phyloP scores from a whole-genome alignment of 2,329 filamentous ascomycete genomes.

The Xylariaceae sp. region DNA sequence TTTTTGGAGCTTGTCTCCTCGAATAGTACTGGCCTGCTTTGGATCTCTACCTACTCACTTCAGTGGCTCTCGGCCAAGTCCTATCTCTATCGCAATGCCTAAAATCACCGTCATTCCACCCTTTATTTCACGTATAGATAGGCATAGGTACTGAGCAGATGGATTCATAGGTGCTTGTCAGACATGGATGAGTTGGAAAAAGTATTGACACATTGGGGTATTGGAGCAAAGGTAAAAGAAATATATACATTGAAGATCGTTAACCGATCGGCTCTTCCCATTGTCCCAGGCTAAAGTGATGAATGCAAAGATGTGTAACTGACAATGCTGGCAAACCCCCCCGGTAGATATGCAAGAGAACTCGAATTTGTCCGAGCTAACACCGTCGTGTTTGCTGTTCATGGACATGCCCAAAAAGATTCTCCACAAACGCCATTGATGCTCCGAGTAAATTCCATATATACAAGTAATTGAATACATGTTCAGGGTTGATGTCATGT shows the following conservation, averaged over 20 bases:
- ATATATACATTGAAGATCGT: slow-evolving; percentile 12
- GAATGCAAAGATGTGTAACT: slow-evolving; percentile 13
- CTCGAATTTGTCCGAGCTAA: slow-evolving; percentile 19
- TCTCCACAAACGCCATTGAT: slow-evolving; percentile 21
- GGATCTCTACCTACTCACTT: too few species aligned
- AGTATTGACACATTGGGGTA: slow-evolving; percentile 8
- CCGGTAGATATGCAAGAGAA: slow-evolving; percentile 24
- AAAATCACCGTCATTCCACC: too few species aligned
- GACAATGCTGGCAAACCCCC: slow-evolving; percentile 21
- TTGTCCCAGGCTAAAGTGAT: slow-evolving; percentile 25
- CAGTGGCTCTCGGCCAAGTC: too few species aligned
- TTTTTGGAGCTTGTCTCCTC: too few species aligned
- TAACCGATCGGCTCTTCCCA: slow-evolving; percentile 12
- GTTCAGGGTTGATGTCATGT: neutral
- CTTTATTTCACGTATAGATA: neutral
- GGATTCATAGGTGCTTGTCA: too few species aligned
- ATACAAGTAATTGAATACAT: slow-evolving; percentile 18
- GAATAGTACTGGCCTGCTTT: too few species aligned
- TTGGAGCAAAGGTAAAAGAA: slow-evolving; percentile 12
- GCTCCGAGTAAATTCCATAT: slow-evolving; percentile 24
- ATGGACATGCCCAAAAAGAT: slow-evolving; percentile 12
- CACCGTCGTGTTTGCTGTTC: slow-evolving; percentile 16
- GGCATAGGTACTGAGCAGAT: too few species aligned
- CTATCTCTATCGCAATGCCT: too few species aligned
- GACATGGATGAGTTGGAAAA: too few species aligned